Percentiles rank a stretch among this genome's conserved stretches.
Conservation (phyloP, 2,329 filamentous ascomycete genomes). For the Coleophoma eucalyptorum region DNA sequence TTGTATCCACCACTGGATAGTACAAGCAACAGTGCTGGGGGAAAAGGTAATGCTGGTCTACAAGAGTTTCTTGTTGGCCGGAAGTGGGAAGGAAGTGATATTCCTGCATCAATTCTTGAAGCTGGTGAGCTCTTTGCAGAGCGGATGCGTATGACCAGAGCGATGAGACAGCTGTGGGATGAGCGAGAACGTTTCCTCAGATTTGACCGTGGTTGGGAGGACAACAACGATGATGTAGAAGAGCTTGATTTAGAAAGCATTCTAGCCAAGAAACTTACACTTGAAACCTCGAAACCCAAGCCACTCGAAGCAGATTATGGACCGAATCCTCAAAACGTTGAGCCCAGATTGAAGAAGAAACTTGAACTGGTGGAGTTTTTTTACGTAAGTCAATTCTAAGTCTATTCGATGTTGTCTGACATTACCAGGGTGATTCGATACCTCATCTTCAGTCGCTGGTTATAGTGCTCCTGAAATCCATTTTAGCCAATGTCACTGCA, state of each 20-base stretch:
- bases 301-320: slow-evolving; percentile 42
- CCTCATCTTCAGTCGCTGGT: slow-evolving; percentile 89
- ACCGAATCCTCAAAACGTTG: slow-evolving; percentile 41
- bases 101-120: slow-evolving; percentile 91
- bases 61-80: slow-evolving; percentile 78
- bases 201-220: slow-evolving; percentile 85
- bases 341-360: slow-evolving; percentile 56
- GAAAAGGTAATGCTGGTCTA: slow-evolving; percentile 77
- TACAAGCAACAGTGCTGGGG: slow-evolving; percentile 83
- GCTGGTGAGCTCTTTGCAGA: slow-evolving; percentile 89
- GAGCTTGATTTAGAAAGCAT: slow-evolving; percentile 37
- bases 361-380: slow-evolving; percentile 75
- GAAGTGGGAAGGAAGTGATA: slow-evolving; percentile 89
- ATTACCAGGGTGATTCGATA: slow-evolving; percentile 62
- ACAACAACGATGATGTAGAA: slow-evolving; percentile 35
- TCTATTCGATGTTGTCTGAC: slow-evolving; percentile 23
- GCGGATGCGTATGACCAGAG: slow-evolving; percentile 85
- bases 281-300: slow-evolving; percentile 35
- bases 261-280: slow-evolving; percentile 36
- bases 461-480: slow-evolving; percentile 86
- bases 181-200: slow-evolving; percentile 88
- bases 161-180: slow-evolving; percentile 91
- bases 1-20: slow-evolving; percentile 92
- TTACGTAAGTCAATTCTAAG: slow-evolving; percentile 61
- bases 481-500: slow-evolving; percentile 84